Base-by-base conservation (phyloP, 805 yeast genomes). In the Candida xyloterini region DNA sequence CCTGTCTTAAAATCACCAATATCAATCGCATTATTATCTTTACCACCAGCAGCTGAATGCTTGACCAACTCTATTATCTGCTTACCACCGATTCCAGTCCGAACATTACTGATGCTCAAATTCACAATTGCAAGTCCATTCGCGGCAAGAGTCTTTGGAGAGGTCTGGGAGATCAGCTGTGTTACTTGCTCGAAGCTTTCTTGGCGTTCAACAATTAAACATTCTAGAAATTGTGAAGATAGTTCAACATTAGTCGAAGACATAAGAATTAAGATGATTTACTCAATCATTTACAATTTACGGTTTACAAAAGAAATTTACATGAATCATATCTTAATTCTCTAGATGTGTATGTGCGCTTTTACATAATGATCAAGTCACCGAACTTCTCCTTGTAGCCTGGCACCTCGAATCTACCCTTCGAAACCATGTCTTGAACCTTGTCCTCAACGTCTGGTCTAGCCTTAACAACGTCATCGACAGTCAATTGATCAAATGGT, bases 361-460 rank as follows among this genome's bases (percentile, higher is more conserved):
- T 50, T 66, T 70, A 77, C 97, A 91, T 93, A 67, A 89, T 88
- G 60, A 91, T 88, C 71, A 91, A 79, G 67, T 85, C 87, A 70
- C 98, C 98, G 68, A 93, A 93, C 81, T 90, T 93, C 72, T 93
- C 98, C 72, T 85, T 82, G 82, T 93, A 93, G 59, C 96, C 96
- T 59, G 98, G 98, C 56, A 90, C 95, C 63, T 86, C 87, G 95
- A 96, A 90, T 76, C 85, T 85, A 71, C 96, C 96, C 77, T 90
- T 83, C 78, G 83, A 79, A 59, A 93, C 89, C 93, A 91, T 83
- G 73, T 88, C 88, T 60, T 73, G 77, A 56, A 90, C 96, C 84
- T 93, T 93, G 57, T 86, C 90, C 64, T 91, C 96, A 66, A 93
- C 83, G 68, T 93, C 98, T 59, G 99, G 98, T 74, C 93, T 86